Base-by-base conservation (phyloP, 78 protist species). In the Goniomonas avonlea region DNA sequence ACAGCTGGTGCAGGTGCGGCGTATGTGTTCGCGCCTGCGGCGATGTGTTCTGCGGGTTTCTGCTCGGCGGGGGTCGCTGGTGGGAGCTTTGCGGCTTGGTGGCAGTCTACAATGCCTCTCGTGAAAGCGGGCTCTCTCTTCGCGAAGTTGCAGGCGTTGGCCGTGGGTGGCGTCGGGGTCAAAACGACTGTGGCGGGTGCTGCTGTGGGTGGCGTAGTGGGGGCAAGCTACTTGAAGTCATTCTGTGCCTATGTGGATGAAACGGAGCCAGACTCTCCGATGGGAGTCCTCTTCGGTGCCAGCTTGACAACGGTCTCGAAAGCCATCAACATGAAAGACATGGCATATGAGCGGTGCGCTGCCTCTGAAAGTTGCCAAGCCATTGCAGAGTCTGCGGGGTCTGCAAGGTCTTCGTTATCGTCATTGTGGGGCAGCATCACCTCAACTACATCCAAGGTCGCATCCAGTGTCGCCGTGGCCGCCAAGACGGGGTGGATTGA, bases 81-180 rank as follows among this genome's bases (percentile, higher is more conserved):
- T 23, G 58, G 58, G 32, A 23, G 32, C 32, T 48, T 20, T 20
- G 58, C 58, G 23, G 58, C 58, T 20, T 20, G 32, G 5, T 48
- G 58, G 58, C 58, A 48, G 58, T 48, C 58, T 20, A 48, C 58
- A 7, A 48, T 48, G 58, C 58, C 58, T 20, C 58, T 48, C 2
- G 58, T 48, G 32, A n/a, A 20, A n/a, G 32, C 17, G 58, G 58
- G 58, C 58, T 23, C 32, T n/a, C 5, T 48, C 32, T 48, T 48
- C 58, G 58, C 58, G 58, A 23, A 20, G 32, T 48, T 48, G 58
- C 58, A 48, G 58, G 17, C 58, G 32, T 23, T n/a, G 32, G 58
- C 58, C 58, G 23, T 48, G 58, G 58, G 32, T n/a, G 58, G 58
- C 58, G 58, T 48, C 58, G 58, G 58, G 32, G 58, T n/a, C 32